These are phyloP conservation scores for Macrolepiota fuliginosa DNA, from an alignment of 768 basidiomycete genomes.

Conservation along the genomic window DNA sequence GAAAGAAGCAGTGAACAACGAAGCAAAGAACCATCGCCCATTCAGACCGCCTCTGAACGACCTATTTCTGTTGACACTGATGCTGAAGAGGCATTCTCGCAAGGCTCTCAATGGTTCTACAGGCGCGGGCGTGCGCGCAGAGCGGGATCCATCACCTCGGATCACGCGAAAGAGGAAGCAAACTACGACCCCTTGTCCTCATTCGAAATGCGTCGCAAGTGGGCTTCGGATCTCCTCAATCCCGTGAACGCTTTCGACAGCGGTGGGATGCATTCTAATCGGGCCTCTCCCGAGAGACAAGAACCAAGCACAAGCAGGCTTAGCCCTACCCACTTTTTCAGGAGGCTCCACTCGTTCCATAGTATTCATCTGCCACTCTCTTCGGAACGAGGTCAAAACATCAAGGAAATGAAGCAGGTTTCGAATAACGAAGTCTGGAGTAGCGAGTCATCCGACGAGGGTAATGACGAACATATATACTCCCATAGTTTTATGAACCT, in stretches of 20 bases:
- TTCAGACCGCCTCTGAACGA: slow-evolving; percentile 41
- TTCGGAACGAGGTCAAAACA: slow-evolving; percentile 2
- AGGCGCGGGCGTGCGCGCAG: slow-evolving; percentile 42
- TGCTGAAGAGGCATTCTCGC: slow-evolving; percentile 66
- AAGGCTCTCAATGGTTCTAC: slow-evolving; percentile 54
- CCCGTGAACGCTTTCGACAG: neutral
- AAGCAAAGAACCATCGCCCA: slow-evolving; percentile 24
- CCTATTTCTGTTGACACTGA: slow-evolving; percentile 80
- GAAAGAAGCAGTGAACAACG: slow-evolving; percentile 9
- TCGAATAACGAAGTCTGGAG: slow-evolving; percentile 5
- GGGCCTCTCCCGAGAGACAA: neutral
- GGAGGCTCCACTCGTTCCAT: neutral
- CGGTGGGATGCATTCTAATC: neutral
- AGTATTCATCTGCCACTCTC: neutral
- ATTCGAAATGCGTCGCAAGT: slow-evolving; percentile 43
- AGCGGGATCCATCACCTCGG: slow-evolving; percentile 26
- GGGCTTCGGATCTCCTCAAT: slow-evolving; percentile 43
- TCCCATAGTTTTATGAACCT: neutral
- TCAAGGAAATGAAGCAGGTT: neutral
- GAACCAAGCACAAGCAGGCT: neutral
- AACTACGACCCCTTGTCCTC: slow-evolving; percentile 37
- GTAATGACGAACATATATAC: neutral
- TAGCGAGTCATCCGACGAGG: slow-evolving; percentile 10
- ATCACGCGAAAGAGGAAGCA: slow-evolving; percentile 11
- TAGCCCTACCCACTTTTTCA: neutral